A percentile compares a stretch with the other conserved stretches of the same genome.
phyloP scores from a whole-genome alignment of 2,329 filamentous ascomycete species.

The Teratosphaeria destructans region DNA sequence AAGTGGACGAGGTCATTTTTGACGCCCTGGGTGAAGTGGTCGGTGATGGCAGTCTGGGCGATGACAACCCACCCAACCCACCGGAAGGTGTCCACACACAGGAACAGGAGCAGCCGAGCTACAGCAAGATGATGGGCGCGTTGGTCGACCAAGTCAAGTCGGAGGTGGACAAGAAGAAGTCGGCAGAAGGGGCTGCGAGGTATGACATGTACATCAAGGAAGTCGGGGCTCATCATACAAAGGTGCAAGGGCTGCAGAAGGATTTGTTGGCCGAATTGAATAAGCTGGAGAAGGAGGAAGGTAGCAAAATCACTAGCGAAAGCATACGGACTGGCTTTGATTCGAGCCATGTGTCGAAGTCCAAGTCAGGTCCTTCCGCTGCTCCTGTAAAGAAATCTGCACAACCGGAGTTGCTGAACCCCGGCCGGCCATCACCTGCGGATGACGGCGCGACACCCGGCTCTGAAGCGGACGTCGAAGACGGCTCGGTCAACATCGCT shows the following conservation, averaged over 20 bases:
- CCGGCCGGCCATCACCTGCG: conserved; percentile 21
- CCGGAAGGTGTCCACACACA: conserved; percentile 71
- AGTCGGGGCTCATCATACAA: conserved; percentile 62
- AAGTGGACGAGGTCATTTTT: conserved; percentile 76
- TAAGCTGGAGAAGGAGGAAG: conserved; percentile 74
- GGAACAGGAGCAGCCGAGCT: conserved; percentile 61
- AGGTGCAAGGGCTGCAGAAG: conserved; percentile 68
- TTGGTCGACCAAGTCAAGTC: conserved; percentile 89
- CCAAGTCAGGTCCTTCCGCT: conserved; percentile 14
- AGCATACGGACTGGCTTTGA: conserved; percentile 81
- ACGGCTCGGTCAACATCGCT: conserved; percentile 32
- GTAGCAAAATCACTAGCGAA: conserved; percentile 88
- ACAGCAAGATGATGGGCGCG: conserved; percentile 98
- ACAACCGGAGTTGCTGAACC: conserved; percentile 21
- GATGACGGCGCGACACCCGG: conserved; percentile 41
- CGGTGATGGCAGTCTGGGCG: conserved; percentile 56
- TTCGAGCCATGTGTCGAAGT: conserved; percentile 67
- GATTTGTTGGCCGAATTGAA: conserved; percentile 64
- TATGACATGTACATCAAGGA: conserved; percentile 70
- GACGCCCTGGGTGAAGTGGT: conserved; percentile 66
- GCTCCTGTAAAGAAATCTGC: conserved; percentile 26
- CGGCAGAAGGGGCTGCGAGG: conserved; percentile 45
- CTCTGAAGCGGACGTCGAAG: conserved; percentile 52
- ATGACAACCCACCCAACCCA: conserved; percentile 65
- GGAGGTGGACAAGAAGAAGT: conserved; percentile 64